Percentiles rank a stretch among this genome's conserved stretches.
phyloP scores from a whole-genome alignment of 441 rosid genomes.

The Cnidoscolus chayamansa region DNA sequence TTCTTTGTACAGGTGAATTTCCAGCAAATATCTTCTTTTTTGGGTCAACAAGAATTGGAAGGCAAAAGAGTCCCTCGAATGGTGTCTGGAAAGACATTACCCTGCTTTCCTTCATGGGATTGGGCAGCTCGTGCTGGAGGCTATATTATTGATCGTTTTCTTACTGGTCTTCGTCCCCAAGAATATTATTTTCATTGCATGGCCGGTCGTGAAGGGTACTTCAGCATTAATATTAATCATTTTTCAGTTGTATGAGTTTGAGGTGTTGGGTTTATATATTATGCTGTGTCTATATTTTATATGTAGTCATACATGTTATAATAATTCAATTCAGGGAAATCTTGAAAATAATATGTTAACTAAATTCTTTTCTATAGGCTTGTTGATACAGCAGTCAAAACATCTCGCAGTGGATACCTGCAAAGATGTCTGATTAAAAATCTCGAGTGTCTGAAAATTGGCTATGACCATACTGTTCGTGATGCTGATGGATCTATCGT shows the following conservation, averaged over 20 bases:
- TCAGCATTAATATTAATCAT: slow-evolving; percentile 12
- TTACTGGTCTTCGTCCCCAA: slow-evolving; percentile 98
- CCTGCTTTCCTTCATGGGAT: slow-evolving; percentile 98
- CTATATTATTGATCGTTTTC: slow-evolving; percentile 90
- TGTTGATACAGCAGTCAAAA: slow-evolving; percentile 98
- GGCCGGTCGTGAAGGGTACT: slow-evolving; percentile 99
- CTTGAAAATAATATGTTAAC: background rate
- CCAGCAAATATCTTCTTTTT: slow-evolving; percentile 94
- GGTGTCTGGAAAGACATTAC: slow-evolving; percentile 99
- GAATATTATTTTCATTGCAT: slow-evolving; percentile 99
- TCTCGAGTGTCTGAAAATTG: slow-evolving; percentile 86
- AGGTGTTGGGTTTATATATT: slow-evolving; percentile 4
- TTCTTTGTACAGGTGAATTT: slow-evolving; percentile 79
- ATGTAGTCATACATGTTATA: background rate
- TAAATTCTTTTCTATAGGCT: slow-evolving; percentile 49
- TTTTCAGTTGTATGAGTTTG: background rate
- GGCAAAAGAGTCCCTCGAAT: slow-evolving; percentile 98
- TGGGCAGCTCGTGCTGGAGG: slow-evolving; percentile 99
- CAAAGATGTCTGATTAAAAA: slow-evolving; percentile 98
- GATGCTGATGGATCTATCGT: slow-evolving; percentile 94
- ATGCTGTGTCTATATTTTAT: background rate
- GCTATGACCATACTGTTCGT: slow-evolving; percentile 94
- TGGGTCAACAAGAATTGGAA: slow-evolving; percentile 99
- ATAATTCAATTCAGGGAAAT: background rate
- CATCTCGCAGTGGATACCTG: slow-evolving; percentile 99